Evolutionary conservation across 1,284 basidiomycete genomes (phyloP), one percentile per base, ranked within the genome.

Genomic region (Leccinum huronense): DNA sequence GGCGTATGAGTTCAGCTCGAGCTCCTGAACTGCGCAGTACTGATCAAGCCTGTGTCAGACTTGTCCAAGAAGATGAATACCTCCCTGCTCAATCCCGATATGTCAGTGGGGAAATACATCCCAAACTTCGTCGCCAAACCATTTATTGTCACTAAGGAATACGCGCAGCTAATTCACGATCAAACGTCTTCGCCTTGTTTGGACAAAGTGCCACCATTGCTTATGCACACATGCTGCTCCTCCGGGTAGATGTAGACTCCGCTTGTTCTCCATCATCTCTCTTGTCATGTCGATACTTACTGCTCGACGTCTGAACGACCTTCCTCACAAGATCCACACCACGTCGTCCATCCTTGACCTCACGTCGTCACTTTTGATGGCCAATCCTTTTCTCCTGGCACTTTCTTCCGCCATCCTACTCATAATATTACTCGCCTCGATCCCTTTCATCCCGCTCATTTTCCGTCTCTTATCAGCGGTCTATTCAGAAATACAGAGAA

Each of bases 11-110:
- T 63, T 56, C 53, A 19, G 16, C 11, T 34, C 45, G 45, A 19
- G 58, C 62, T 53, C 45, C 70, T 64, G 19, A 54, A 67, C 27
- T 66, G 54, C 16, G 67, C 36, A 59, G 30, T n/a, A n/a, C 55
- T 77, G 34, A 75, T 71, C 67, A 67, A 67, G 16, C 19, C 13
- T 36, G 66, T 33, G 19, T n/a, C 64, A 93, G 96, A 98, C 78
- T 83, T 99, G 23, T 97, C 95, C 59, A 98, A 98, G 87, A 98
- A 98, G 82, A 95, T 99, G 79, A 94, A 97, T 74, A 84, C 94
- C 2, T 85, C 86, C 42, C 88, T 95, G 70, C 86, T 97, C 74
- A 93, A 97, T 78, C 95, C 93, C 58, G 95, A 97, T 77, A 90
- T 94, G 79, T 85, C 98, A 62, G 81, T 97, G 63, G 93, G 90